Base-by-base conservation (phyloP, 179 eudicot genomes). In the Camellia oleifera region DNA sequence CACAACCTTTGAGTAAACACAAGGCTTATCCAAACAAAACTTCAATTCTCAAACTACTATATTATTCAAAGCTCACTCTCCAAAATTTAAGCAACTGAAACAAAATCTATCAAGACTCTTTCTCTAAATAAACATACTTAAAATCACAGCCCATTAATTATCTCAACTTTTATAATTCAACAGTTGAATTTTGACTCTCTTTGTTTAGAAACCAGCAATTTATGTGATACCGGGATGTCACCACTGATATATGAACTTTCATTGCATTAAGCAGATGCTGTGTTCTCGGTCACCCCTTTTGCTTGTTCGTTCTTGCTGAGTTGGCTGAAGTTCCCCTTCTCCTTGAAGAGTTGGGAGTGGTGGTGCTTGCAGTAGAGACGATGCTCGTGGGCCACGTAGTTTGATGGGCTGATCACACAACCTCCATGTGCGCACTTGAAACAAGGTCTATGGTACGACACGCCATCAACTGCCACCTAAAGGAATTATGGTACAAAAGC, bases 351-450 rank as follows among this genome's bases (percentile, higher is more conserved):
- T 81, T 94, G 97, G 0, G 92, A 84, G 74, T 94, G 98, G 83
- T 94, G 98, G 81, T 94, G 98, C 79, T 89, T 84, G 78, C 98
- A 94, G 84, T 93, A 94, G 74, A 94, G 88, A 7, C 85, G 91
- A 4, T 90, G 94, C 77, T 94, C 95, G 45, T 94, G 98, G 0
- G 97, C 91, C 68, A 92, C 88, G 52, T 89, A 92, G 80, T 92
- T 92, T 14, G 97, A 94, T 45, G 97, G 94, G 84, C 97, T 94
- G 58, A 94, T 90, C 76, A 88, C 87, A 26, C 98, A 94, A 2
- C 98, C 94, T n/a, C 95, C 94, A 26, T 89, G 91, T 52, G 83
- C 79, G 87, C 98, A 94, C 79, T 86, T 90, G 87, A 94, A 94
- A 81, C 98, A 92, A 7, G 91, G 72, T 84, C 84, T 91, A 77